These are phyloP conservation scores for Fusarium mexicanum DNA, from an alignment of 2,329 filamentous ascomycete genomes.

Conservation along the genomic window DNA sequence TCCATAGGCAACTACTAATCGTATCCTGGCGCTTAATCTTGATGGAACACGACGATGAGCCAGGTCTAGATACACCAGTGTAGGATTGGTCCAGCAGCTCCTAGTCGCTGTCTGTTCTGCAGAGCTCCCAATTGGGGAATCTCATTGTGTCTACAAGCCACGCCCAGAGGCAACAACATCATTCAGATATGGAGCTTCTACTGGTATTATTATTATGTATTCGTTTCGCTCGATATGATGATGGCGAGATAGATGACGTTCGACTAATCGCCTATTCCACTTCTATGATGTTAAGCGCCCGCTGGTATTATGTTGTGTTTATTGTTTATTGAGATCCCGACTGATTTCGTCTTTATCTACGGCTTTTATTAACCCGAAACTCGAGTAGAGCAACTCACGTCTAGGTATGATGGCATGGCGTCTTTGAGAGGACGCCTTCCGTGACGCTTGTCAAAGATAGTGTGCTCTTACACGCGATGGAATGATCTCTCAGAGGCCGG, in stretches of 20 bases:
- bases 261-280: constrained; percentile 19
- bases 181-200: constrained; percentile 27
- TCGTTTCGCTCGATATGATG: constrained; percentile 10
- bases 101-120: constrained; percentile 37
- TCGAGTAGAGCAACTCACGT: background rate
- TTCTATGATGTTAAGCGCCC: constrained; percentile 25
- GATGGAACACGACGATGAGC: constrained; percentile 31
- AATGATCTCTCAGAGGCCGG: constrained; percentile 31
- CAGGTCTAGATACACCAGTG: constrained; percentile 33
- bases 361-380: constrained; percentile 31
- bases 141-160: constrained; percentile 19
- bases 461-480: constrained; percentile 6
- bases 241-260: constrained; percentile 27
- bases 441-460: constrained; percentile 18
- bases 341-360: constrained; percentile 12
- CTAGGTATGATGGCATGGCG: constrained; percentile 29
- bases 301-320: background rate
- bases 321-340: constrained; percentile 5
- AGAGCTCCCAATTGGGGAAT: constrained; percentile 41
- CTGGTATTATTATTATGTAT: constrained; percentile 14
- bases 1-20: background rate
- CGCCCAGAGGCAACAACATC: constrained; percentile 12
- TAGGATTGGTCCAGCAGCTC: constrained; percentile 39
- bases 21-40: constrained; percentile 41
- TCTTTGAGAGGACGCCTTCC: constrained; percentile 10